These are phyloP conservation scores for Platanus orientalis DNA, from an alignment of 164 flowering plant species.

Conservation along the genomic window DNA sequence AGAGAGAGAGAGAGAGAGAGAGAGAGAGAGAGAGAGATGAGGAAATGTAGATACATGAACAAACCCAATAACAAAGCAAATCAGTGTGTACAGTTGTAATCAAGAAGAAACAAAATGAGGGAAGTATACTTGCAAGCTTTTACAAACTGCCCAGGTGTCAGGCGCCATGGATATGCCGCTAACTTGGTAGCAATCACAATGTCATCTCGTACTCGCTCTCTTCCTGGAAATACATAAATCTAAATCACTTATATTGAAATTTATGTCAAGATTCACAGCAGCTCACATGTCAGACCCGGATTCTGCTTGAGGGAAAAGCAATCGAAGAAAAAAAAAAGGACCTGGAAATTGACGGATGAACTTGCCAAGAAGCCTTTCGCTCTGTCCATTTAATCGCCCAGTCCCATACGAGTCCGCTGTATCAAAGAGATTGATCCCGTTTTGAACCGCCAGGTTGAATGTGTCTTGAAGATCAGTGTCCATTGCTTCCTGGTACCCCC, in stretches of 20 bases:
- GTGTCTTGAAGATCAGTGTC: slow-evolving; percentile 67
- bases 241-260: no score
- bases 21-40: no score
- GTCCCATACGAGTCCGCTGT: slow-evolving; percentile 99
- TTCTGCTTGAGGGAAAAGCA: no score
- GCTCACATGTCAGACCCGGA: no score
- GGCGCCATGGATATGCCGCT: slow-evolving; percentile 98
- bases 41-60: no score
- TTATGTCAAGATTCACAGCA: not conserved
- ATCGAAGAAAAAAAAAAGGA: slow-evolving; percentile 20
- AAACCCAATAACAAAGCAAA: no score
- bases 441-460: slow-evolving; percentile 74
- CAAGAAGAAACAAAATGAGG: not conserved
- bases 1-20: no score
- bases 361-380: slow-evolving; percentile 90
- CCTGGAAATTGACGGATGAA: slow-evolving; percentile 70
- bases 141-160: slow-evolving; percentile 82
- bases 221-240: slow-evolving; percentile 34
- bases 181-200: slow-evolving; percentile 92
- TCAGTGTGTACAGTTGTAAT: not conserved
- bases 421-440: slow-evolving; percentile 84
- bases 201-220: slow-evolving; percentile 34
- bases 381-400: slow-evolving; percentile 78
- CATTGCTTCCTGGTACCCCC: slow-evolving; percentile 90
- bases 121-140: slow-evolving; percentile 84